Conservation (phyloP, 345 rosid species). For the Combretum micranthum region DNA sequence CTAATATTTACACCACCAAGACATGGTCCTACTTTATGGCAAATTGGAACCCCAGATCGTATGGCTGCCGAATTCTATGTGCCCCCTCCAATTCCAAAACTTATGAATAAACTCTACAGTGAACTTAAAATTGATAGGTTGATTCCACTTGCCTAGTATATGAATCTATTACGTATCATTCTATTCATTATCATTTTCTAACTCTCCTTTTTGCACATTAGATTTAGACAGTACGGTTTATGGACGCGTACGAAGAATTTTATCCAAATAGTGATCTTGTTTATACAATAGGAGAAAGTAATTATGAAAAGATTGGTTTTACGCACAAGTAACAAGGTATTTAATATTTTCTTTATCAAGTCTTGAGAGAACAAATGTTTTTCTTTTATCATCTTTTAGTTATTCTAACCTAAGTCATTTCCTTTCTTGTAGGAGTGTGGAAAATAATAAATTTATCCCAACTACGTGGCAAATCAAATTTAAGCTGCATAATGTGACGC, state of each 20-base stretch:
- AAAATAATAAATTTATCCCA: constrained; percentile 5
- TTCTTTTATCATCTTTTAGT: neutral
- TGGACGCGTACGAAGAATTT: constrained; percentile 14
- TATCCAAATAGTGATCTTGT: constrained; percentile 11
- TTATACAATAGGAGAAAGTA: constrained; percentile 8
- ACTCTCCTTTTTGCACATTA: neutral
- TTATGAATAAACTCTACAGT: constrained; percentile 14
- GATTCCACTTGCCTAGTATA: neutral
- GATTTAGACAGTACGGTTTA: constrained; percentile 21
- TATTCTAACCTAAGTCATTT: neutral
- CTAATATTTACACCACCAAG: constrained; percentile 32
- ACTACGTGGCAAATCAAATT: constrained; percentile 38
- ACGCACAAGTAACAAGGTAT: constrained; percentile 35
- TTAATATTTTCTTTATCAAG: neutral
- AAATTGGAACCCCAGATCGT: constrained; percentile 38
- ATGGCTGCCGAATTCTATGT: constrained; percentile 33
- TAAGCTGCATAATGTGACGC: constrained; percentile 9
- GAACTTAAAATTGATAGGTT: constrained; percentile 7
- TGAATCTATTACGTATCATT: neutral
- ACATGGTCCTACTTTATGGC: constrained; percentile 39
- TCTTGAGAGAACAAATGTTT: no score
- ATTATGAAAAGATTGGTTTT: constrained; percentile 29
- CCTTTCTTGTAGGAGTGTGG: neutral
- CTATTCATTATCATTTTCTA: neutral
- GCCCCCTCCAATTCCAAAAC: constrained; percentile 22